phyloP scores from a whole-genome alignment of 129 eudicot genomes.

The Apium graveolens region DNA sequence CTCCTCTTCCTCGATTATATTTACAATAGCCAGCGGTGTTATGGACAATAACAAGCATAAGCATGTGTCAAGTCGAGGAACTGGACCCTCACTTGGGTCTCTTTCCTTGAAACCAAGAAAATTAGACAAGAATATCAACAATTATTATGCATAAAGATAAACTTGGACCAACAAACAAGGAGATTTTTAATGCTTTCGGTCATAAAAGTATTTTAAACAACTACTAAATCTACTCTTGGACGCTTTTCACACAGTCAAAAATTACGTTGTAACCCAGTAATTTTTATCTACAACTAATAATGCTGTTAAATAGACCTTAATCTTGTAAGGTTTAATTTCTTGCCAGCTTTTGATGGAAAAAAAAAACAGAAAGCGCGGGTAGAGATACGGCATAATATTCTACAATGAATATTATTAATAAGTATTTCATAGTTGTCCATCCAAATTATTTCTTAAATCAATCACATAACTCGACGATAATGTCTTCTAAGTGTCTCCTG shows the following conservation, averaged over 20 bases:
- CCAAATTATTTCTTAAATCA: neutral
- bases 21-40: constrained; percentile 57
- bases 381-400: neutral
- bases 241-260: neutral
- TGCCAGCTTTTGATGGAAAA: neutral
- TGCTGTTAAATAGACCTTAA: neutral
- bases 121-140: neutral
- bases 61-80: constrained; percentile 89
- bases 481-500: neutral
- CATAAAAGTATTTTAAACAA: neutral
- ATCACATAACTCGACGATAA: neutral
- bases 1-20: constrained; percentile 79
- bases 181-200: neutral
- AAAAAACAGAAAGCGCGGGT: neutral
- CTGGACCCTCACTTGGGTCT: constrained; percentile 85
- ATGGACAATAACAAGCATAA: constrained; percentile 81
- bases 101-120: constrained; percentile 48
- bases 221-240: neutral
- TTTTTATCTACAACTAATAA: neutral
- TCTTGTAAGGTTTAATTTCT: neutral
- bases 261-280: neutral
- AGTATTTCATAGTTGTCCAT: neutral
- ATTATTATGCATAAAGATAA: neutral
- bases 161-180: neutral
- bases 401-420: neutral